Evolutionary conservation across 768 basidiomycete genomes (phyloP).

Genomic region (Mycena metata): DNA sequence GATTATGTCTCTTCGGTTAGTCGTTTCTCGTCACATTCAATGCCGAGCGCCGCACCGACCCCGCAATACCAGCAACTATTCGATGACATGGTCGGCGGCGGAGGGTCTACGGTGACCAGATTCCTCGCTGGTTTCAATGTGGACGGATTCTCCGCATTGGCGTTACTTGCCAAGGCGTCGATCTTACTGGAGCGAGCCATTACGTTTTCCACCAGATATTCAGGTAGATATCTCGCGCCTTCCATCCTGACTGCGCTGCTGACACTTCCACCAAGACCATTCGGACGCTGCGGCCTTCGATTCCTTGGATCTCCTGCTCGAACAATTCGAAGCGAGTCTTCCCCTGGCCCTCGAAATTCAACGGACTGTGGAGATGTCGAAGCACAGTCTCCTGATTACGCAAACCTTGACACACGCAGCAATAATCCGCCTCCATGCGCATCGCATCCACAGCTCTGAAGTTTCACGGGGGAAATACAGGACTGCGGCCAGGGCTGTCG

Average conservation of each 20-base stretch:
- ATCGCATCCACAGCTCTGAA: slow-evolving; percentile 42
- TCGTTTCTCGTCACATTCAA: slow-evolving; percentile 8
- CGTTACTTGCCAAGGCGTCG: slow-evolving; percentile 48
- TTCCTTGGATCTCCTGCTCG: slow-evolving; percentile 38
- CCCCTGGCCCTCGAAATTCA: slow-evolving; percentile 36
- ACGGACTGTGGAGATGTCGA: slow-evolving; percentile 34
- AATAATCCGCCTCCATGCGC: slow-evolving; percentile 42
- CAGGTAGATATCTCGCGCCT: slow-evolving; percentile 23
- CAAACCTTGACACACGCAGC: slow-evolving; percentile 52
- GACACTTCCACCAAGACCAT: slow-evolving; percentile 14
- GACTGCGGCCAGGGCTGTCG: slow-evolving; percentile 31
- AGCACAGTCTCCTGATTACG: slow-evolving; percentile 42
- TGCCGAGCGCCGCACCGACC: neutral
- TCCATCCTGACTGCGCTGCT: neutral
- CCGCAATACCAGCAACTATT: slow-evolving; percentile 15
- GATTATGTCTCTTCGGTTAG: slow-evolving; percentile 36
- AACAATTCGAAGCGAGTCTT: slow-evolving; percentile 42
- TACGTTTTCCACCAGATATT: slow-evolving; percentile 34
- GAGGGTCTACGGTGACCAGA: slow-evolving; percentile 44
- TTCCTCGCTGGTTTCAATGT: slow-evolving; percentile 45
- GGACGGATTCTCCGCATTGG: slow-evolving; percentile 43
- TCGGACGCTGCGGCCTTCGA: slow-evolving; percentile 19
- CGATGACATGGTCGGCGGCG: slow-evolving; percentile 18
- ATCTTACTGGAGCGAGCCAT: slow-evolving; percentile 52
- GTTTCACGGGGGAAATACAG: slow-evolving; percentile 29